Conservation (phyloP, 768 basidiomycete species). For the Hemileccinum rubropunctum region DNA sequence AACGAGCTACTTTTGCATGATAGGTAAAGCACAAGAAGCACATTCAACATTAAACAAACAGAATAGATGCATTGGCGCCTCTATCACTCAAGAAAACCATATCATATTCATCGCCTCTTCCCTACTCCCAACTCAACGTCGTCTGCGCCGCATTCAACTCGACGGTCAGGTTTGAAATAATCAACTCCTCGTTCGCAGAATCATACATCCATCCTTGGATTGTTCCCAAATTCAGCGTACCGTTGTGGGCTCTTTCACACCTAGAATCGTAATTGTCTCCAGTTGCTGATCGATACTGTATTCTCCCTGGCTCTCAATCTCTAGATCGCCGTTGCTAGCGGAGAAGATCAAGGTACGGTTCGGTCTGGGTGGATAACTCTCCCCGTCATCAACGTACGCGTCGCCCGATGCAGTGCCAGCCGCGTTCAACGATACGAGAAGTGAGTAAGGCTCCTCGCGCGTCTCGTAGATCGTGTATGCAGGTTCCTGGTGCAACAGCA, state of each 20-base stretch:
- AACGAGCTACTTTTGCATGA: too few relatives aligned
- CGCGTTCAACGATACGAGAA: conserved; percentile 55
- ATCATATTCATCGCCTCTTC: too few relatives aligned
- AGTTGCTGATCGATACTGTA: conserved; percentile 43
- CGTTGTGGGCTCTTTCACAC: conserved; percentile 41
- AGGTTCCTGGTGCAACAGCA: conserved; percentile 61
- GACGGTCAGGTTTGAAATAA: conserved; percentile 35
- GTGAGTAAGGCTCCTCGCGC: conserved; percentile 53
- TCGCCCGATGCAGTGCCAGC: conserved; percentile 53
- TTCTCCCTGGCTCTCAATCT: conserved; percentile 33
- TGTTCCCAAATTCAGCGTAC: conserved; percentile 31
- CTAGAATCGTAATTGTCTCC: conserved; percentile 55
- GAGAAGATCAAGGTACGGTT: not conserved
- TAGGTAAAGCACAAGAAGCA: too few relatives aligned
- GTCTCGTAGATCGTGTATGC: conserved; percentile 71
- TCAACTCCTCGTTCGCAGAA: conserved; percentile 38
- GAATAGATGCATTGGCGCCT: too few relatives aligned
- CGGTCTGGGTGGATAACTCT: conserved; percentile 1
- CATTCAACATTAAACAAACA: too few relatives aligned
- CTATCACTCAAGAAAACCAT: too few relatives aligned
- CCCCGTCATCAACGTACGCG: conserved; percentile 71
- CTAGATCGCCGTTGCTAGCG: conserved; percentile 21
- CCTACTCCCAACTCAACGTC: not conserved
- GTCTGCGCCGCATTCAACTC: conserved; percentile 31
- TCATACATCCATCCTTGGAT: conserved; percentile 41